Conservation (phyloP, 140 eudicot genomes). For the Erigeron philadelphicus region DNA sequence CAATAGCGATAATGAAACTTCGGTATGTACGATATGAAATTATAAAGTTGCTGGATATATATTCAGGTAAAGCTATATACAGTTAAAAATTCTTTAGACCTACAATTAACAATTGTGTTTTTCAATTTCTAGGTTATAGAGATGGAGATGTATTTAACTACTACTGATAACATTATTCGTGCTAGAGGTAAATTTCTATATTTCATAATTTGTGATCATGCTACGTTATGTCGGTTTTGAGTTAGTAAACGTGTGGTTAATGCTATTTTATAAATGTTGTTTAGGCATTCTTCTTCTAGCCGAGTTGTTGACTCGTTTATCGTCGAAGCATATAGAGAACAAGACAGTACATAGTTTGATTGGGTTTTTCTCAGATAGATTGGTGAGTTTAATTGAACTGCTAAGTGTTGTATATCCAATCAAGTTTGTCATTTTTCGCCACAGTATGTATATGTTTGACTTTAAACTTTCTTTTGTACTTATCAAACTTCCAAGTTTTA, state of each 20-base stretch:
- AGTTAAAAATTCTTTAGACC: too few relatives aligned
- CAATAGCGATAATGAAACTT: too few relatives aligned
- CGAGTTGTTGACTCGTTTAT: conserved; percentile 50
- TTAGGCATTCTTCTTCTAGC: conserved; percentile 86
- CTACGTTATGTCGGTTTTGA: not conserved
- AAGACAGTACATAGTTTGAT: conserved; percentile 54
- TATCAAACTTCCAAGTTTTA: too few relatives aligned
- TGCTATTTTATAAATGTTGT: conserved; percentile 9
- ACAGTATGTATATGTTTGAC: too few relatives aligned
- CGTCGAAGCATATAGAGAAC: conserved; percentile 49
- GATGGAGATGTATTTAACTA: conserved; percentile 88
- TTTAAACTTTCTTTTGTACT: too few relatives aligned
- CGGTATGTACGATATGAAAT: too few relatives aligned
- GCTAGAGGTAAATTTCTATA: conserved; percentile 55
- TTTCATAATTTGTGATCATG: not conserved
- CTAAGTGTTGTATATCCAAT: too few relatives aligned
- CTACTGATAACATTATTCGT: conserved; percentile 70
- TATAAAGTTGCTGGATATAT: too few relatives aligned
- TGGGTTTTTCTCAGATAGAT: conserved; percentile 74
- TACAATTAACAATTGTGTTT: not conserved
- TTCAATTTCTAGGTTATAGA: conserved; percentile 57
- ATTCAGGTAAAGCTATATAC: too few relatives aligned
- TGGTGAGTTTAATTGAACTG: conserved; percentile 51
- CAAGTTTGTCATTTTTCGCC: too few relatives aligned
- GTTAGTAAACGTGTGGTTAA: conserved; percentile 2